Evolutionary conservation across 371 early-diverging fungal genomes (phyloP).

Genomic region (Basidiobolus meristosporus): DNA sequence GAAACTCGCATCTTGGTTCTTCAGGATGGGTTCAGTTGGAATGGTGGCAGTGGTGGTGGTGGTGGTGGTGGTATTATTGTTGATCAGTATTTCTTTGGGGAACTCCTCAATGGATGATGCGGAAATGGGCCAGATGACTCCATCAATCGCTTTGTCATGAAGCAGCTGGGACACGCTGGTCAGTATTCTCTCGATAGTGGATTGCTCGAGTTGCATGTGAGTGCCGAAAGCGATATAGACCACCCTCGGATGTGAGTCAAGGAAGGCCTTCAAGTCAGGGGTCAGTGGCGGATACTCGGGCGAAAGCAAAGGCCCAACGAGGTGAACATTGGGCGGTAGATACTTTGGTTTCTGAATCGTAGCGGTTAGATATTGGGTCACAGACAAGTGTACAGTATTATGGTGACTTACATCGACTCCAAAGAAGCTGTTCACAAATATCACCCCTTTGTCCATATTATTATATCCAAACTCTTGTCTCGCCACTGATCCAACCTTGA

Average conservation of each 20-base stretch:
- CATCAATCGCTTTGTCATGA: conserved; percentile 1
- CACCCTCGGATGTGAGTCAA: neutral
- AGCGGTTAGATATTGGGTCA: neutral
- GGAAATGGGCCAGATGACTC: conserved; percentile 4
- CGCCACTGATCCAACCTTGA: no score
- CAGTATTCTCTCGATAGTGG: neutral
- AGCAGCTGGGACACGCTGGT: neutral
- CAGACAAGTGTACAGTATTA: neutral
- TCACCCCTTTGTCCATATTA: no score
- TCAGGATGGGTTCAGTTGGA: neutral
- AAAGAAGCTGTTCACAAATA: neutral
- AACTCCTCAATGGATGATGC: conserved; percentile 1
- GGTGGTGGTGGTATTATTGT: neutral
- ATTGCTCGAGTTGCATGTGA: neutral
- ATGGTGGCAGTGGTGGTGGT: neutral
- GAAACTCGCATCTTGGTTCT: neutral
- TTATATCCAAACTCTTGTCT: no score
- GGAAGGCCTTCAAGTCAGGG: neutral
- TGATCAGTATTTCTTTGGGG: neutral
- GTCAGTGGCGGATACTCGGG: neutral
- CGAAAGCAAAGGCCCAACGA: conserved; percentile 1
- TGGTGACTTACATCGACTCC: neutral
- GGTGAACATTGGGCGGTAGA: neutral
- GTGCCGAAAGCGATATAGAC: conserved; percentile 1
- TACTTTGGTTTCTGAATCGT: no score